Percentiles rank a stretch among this genome's conserved stretches.
Conservation (phyloP, 1,284 basidiomycete species). For the Ustilago curta region DNA sequence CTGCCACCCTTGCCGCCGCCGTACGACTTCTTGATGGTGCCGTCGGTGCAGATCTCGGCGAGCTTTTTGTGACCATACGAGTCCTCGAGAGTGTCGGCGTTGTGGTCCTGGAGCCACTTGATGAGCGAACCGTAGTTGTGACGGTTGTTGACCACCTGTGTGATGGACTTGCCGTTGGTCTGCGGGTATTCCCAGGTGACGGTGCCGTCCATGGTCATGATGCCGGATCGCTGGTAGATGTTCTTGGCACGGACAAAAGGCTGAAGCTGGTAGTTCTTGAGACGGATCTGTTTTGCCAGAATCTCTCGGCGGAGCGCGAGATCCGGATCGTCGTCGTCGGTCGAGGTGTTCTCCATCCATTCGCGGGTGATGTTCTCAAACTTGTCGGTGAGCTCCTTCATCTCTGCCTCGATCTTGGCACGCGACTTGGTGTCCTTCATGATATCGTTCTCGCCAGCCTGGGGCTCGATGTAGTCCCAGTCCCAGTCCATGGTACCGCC, state of each 20-base stretch:
- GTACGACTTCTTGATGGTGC: slow-evolving; percentile 51
- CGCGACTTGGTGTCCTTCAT: slow-evolving; percentile 65
- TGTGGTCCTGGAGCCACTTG: slow-evolving; percentile 66
- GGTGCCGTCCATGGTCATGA: slow-evolving; percentile 61
- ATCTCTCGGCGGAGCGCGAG: slow-evolving; percentile 61
- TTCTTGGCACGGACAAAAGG: slow-evolving; percentile 63
- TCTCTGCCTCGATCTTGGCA: slow-evolving; percentile 60
- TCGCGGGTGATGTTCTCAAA: slow-evolving; percentile 59
- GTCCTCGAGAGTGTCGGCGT: slow-evolving; percentile 67
- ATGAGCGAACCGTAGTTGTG: slow-evolving; percentile 64
- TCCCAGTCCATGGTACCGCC: slow-evolving; percentile 69
- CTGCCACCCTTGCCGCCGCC: slow-evolving; percentile 23
- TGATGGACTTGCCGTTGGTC: slow-evolving; percentile 49
- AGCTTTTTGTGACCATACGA: slow-evolving; percentile 58
- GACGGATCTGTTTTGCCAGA: slow-evolving; percentile 64
- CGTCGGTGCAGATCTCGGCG: slow-evolving; percentile 42
- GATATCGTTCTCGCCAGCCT: slow-evolving; percentile 64
- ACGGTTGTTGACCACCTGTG: slow-evolving; percentile 60
- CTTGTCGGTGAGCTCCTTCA: slow-evolving; percentile 58
- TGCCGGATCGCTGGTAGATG: slow-evolving; percentile 65
- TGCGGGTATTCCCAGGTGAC: slow-evolving; percentile 67
- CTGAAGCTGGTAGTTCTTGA: slow-evolving; percentile 65
- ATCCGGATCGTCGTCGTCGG: slow-evolving; percentile 48
- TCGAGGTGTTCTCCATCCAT: slow-evolving; percentile 59
- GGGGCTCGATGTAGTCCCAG: slow-evolving; percentile 68